phyloP scores from a whole-genome alignment of 805 yeast genomes.

The Saccharomycopsis sp. region DNA sequence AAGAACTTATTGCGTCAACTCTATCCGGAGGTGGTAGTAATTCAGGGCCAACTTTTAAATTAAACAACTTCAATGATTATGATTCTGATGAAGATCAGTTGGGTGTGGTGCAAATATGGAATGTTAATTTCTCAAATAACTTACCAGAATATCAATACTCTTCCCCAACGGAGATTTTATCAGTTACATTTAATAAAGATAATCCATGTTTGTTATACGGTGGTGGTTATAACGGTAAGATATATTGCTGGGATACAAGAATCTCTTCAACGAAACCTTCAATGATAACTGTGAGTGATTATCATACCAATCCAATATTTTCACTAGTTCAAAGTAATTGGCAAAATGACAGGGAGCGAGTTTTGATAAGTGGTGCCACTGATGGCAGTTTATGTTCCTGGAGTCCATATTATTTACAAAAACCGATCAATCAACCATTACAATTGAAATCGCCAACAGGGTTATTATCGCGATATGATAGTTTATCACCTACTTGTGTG shows the following conservation, averaged over 20 bases:
- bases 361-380: constrained; percentile 26
- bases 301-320: constrained; percentile 14
- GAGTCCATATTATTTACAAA: constrained; percentile 26
- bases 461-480: constrained; percentile 25
- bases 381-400: constrained; percentile 29
- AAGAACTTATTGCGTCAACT: constrained; percentile 21
- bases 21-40: constrained; percentile 1
- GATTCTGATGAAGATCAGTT: constrained; percentile 10
- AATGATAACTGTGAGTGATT: neutral
- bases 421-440: constrained; percentile 24
- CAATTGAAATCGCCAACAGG: constrained; percentile 25
- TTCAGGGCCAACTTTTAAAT: neutral
- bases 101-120: constrained; percentile 30
- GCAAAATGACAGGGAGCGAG: constrained; percentile 15
- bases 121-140: constrained; percentile 18
- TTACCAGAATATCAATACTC: constrained; percentile 30
- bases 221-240: constrained; percentile 34
- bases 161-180: constrained; percentile 29
- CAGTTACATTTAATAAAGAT: constrained; percentile 29
- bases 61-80: neutral
- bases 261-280: constrained; percentile 1
- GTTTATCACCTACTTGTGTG: constrained; percentile 27
- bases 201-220: constrained; percentile 31
- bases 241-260: constrained; percentile 35
- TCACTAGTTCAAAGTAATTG: too few species aligned